Evolutionary conservation across 768 basidiomycete genomes (phyloP).

Genomic region (Mycena haematopus): DNA sequence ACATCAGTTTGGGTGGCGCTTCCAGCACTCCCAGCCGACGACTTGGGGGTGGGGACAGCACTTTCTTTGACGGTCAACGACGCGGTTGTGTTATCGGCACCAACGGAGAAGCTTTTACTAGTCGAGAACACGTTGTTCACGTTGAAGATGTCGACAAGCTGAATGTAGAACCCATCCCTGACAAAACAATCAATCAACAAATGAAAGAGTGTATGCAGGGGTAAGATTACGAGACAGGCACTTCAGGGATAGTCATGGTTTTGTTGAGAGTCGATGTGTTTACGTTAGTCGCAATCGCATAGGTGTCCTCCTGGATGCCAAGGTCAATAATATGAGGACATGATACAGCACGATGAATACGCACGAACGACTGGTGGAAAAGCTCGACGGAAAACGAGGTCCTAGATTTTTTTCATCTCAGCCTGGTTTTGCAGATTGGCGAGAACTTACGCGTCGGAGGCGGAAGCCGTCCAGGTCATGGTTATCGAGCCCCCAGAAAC

Average conservation of each 20-base stretch:
- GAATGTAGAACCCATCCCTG: conserved; percentile 21
- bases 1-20: background rate
- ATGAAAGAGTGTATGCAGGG: background rate
- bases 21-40: conserved; percentile 2
- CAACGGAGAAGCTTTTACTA: conserved; percentile 21
- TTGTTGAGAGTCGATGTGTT: conserved; percentile 13
- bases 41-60: background rate
- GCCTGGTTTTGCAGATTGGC: background rate
- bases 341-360: background rate
- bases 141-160: conserved; percentile 22
- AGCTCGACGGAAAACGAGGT: conserved; percentile 22
- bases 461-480: conserved; percentile 19
- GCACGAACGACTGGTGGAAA: conserved; percentile 23
- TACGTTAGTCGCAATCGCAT: conserved; percentile 26
- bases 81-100: conserved; percentile 11
- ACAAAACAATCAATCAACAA: background rate
- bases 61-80: conserved; percentile 15
- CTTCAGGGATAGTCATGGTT: conserved; percentile 5
- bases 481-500: conserved; percentile 21
- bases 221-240: conserved; percentile 4
- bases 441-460: conserved; percentile 11
- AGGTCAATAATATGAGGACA: background rate
- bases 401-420: background rate
- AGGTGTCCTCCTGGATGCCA: conserved; percentile 13
- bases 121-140: conserved; percentile 17